Percentiles rank a stretch among this genome's conserved stretches.
Conservation (phyloP, 2,329 filamentous ascomycete species). For the Metarhizium anisopliae region DNA sequence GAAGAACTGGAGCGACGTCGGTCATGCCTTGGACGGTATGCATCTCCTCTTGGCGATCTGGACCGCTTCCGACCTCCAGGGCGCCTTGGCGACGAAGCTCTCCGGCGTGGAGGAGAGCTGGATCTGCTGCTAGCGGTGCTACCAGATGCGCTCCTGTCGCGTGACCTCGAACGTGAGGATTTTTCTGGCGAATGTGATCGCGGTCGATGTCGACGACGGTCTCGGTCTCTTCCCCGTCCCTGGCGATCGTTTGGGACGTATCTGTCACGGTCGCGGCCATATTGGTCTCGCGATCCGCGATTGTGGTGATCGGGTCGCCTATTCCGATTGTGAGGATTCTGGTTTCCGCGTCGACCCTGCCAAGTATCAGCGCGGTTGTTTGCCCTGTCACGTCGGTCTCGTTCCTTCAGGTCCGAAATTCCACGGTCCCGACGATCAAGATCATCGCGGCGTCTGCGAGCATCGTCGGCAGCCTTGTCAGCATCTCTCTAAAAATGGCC, state of each 20-base stretch:
- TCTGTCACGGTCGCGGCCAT: slow-evolving; percentile 43
- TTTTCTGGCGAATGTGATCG: slow-evolving; percentile 26
- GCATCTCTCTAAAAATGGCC: slow-evolving; percentile 58
- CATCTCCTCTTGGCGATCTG: slow-evolving; percentile 24
- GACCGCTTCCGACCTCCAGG: slow-evolving; percentile 29
- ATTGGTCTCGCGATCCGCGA: slow-evolving; percentile 33
- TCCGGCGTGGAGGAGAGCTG: slow-evolving; percentile 23
- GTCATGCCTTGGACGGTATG: slow-evolving; percentile 16
- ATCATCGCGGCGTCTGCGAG: slow-evolving; percentile 61
- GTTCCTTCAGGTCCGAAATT: slow-evolving; percentile 56
- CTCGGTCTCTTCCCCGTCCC: slow-evolving; percentile 31
- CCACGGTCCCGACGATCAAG: slow-evolving; percentile 65
- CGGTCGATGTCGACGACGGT: slow-evolving; percentile 13
- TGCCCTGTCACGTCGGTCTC: slow-evolving; percentile 47
- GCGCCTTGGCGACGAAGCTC: slow-evolving; percentile 22
- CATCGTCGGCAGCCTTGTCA: slow-evolving; percentile 70
- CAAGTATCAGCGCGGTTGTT: slow-evolving; percentile 45
- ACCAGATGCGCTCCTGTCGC: slow-evolving; percentile 21
- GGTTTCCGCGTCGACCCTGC: slow-evolving; percentile 44
- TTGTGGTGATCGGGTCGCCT: slow-evolving; percentile 31
- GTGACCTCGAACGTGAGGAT: slow-evolving; percentile 24
- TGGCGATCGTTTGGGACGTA: slow-evolving; percentile 40
- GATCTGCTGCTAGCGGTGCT: slow-evolving; percentile 23
- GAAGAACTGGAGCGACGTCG: slow-evolving; percentile 12
- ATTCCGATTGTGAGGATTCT: slow-evolving; percentile 35